Conservation (phyloP, 2,329 filamentous ascomycete genomes). For the Colletotrichum nymphaeae region DNA sequence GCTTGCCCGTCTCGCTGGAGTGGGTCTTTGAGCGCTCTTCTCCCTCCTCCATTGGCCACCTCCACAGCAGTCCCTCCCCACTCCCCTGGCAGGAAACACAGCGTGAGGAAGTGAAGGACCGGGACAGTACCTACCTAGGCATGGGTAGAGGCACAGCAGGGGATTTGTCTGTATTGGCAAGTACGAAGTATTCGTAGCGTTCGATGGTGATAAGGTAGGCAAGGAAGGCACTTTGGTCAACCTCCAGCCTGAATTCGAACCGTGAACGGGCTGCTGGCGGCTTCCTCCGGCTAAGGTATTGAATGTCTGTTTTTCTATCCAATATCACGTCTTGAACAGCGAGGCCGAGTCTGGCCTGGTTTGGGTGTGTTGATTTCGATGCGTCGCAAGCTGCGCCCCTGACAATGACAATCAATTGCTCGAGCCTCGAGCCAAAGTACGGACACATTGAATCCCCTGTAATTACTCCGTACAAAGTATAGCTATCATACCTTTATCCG, state of each 20-base stretch:
- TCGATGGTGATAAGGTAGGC: background rate
- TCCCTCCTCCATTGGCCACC: background rate
- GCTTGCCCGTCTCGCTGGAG: conserved; percentile 5
- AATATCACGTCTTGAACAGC: background rate
- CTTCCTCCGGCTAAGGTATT: too few species aligned
- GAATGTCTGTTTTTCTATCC: background rate
- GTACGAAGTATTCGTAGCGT: too few species aligned
- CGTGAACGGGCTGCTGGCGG: too few species aligned
- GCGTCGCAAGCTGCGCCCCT: background rate
- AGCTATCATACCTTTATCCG: too few species aligned
- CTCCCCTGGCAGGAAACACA: background rate
- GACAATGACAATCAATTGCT: background rate
- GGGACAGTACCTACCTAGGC: background rate
- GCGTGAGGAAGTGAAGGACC: background rate
- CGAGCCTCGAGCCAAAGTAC: too few species aligned
- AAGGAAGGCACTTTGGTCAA: background rate
- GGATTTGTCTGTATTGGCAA: too few species aligned
- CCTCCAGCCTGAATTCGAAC: too few species aligned
- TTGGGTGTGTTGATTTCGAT: background rate
- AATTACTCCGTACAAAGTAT: too few species aligned
- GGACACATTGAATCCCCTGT: too few species aligned
- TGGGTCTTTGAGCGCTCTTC: background rate
- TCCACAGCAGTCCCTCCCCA: too few species aligned
- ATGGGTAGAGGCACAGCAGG: background rate
- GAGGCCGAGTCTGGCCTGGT: background rate